Evolutionary conservation across 306 rosid genomes (phyloP).

Genomic region (Comarum palustre): DNA sequence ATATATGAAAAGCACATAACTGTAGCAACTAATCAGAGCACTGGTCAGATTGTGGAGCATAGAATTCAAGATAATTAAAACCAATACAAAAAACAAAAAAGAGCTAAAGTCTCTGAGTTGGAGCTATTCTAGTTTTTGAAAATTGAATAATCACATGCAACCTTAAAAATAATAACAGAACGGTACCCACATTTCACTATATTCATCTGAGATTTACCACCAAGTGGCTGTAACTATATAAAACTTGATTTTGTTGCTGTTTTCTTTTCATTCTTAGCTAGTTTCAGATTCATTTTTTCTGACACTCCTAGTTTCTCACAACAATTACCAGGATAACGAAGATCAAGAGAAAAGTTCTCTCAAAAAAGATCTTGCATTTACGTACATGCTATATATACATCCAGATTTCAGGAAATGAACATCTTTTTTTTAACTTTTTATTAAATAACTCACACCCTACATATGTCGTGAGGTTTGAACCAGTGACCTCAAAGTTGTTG

Average conservation of each 20-base stretch:
- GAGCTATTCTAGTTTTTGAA: neutral
- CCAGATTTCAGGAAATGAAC: slow-evolving; percentile 6
- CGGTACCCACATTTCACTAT: neutral
- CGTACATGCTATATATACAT: neutral
- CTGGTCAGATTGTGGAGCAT: neutral
- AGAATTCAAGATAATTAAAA: neutral
- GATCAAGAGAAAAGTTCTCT: neutral
- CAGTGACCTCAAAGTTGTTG: too few species aligned
- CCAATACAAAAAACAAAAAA: neutral
- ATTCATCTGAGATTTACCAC: neutral
- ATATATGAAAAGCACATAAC: neutral
- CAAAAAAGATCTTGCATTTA: neutral
- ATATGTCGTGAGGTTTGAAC: too few species aligned
- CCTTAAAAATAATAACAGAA: neutral
- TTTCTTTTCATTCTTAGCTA: neutral
- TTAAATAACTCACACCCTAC: too few species aligned
- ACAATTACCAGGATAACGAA: neutral
- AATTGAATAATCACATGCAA: neutral
- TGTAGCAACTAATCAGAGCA: neutral
- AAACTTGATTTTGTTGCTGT: neutral
- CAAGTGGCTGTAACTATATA: neutral
- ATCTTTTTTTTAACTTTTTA: too few species aligned
- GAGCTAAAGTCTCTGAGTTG: neutral
- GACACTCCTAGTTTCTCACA: neutral
- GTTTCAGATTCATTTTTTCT: neutral